phyloP scores from a whole-genome alignment of 2,329 filamentous ascomycete genomes.

The Stemphylium vesicarium region DNA sequence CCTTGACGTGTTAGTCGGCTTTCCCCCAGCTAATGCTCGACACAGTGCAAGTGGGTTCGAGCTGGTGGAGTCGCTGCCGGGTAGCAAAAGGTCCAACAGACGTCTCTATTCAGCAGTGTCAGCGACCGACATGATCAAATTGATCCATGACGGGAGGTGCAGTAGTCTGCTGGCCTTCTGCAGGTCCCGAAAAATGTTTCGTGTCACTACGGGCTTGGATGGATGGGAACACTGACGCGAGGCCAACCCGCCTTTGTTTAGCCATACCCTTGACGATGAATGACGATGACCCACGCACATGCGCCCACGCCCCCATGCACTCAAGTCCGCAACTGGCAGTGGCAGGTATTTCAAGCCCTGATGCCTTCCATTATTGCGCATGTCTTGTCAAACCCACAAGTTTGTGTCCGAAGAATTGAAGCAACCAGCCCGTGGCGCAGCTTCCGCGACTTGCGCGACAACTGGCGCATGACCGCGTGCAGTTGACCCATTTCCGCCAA shows the following conservation, averaged over 20 bases:
- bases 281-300: slow-evolving; percentile 20
- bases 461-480: slow-evolving; percentile 25
- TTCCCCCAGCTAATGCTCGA: background rate
- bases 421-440: slow-evolving; percentile 16
- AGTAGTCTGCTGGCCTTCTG: slow-evolving; percentile 16
- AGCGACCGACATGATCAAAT: background rate
- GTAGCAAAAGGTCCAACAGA: too few relatives aligned
- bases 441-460: slow-evolving; percentile 31
- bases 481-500: slow-evolving; percentile 16
- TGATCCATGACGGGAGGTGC: slow-evolving; percentile 3
- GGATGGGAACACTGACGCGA: slow-evolving; percentile 5
- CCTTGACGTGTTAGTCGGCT: background rate
- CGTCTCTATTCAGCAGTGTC: background rate
- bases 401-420: background rate
- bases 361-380: background rate
- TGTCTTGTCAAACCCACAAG: background rate
- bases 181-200: slow-evolving; percentile 15
- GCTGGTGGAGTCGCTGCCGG: too few relatives aligned
- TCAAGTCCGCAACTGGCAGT: slow-evolving; percentile 8
- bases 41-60: too few relatives aligned
- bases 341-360: slow-evolving; percentile 1
- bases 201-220: slow-evolving; percentile 3
- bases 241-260: slow-evolving; percentile 21
- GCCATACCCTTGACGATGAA: slow-evolving; percentile 21
- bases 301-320: slow-evolving; percentile 12